Evolutionary conservation across 768 basidiomycete species (phyloP).

Genomic region (Trametes gibbosa): DNA sequence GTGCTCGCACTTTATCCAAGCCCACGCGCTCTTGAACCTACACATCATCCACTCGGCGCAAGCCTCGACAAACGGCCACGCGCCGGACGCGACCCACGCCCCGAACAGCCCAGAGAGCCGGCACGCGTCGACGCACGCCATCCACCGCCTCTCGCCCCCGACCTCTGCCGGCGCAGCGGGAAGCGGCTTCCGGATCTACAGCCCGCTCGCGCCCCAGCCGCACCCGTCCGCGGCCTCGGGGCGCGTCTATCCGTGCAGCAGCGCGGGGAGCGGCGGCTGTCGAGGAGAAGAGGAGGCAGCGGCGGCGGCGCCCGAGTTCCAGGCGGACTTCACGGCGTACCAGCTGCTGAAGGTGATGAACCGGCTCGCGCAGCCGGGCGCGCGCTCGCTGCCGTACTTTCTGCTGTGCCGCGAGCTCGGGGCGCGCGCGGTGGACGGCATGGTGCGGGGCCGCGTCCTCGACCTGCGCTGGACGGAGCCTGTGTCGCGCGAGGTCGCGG

Average conservation of each 20-base stretch:
- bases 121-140: slow-evolving; percentile 22
- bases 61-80: slow-evolving; percentile 34
- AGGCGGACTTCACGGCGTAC: slow-evolving; percentile 72
- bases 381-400: slow-evolving; percentile 73
- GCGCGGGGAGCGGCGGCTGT: slow-evolving; percentile 16
- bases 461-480: slow-evolving; percentile 78
- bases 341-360: slow-evolving; percentile 82
- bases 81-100: slow-evolving; percentile 23
- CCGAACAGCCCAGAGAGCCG: slow-evolving; percentile 22
- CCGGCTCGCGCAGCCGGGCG: slow-evolving; percentile 62
- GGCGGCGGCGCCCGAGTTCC: slow-evolving; percentile 46
- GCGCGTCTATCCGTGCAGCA: slow-evolving; percentile 15
- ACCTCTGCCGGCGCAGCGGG: slow-evolving; percentile 24
- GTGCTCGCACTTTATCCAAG: slow-evolving; percentile 82
- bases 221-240: slow-evolving; percentile 26
- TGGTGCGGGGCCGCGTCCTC: slow-evolving; percentile 75
- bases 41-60: slow-evolving; percentile 86
- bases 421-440: slow-evolving; percentile 78
- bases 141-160: slow-evolving; percentile 24
- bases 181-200: slow-evolving; percentile 37
- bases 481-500: slow-evolving; percentile 52
- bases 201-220: slow-evolving; percentile 29
- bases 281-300: too few relatives aligned
- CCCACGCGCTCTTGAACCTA: slow-evolving; percentile 77
- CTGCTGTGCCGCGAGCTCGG: slow-evolving; percentile 81